Evolutionary conservation across 169 alveolate species (phyloP).

Genomic region (Plasmodium fragile): DNA sequence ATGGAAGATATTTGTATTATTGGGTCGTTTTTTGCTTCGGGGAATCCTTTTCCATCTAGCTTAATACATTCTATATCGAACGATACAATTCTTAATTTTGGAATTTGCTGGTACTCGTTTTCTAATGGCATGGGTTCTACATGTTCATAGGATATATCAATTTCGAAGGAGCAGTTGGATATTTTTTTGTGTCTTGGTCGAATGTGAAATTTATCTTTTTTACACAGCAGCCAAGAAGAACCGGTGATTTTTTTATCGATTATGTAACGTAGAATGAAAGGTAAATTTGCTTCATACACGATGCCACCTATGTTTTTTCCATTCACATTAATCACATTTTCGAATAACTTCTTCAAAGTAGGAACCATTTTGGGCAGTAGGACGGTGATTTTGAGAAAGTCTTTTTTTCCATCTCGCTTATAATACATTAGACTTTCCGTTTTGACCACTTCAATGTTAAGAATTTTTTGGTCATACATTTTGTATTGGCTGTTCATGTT

Average conservation of each 20-base stretch:
- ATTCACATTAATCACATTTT: conserved; percentile 81
- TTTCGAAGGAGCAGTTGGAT: conserved; percentile 80
- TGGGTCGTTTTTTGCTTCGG: conserved; percentile 95
- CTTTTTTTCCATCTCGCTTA: conserved; percentile 79
- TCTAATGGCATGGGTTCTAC: conserved; percentile 83
- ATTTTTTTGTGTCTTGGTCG: conserved; percentile 39
- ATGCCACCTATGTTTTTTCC: conserved; percentile 76
- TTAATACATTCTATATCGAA: conserved; percentile 92
- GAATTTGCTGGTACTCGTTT: conserved; percentile 48
- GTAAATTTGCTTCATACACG: conserved; percentile 96
- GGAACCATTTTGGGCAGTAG: conserved; percentile 90
- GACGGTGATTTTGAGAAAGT: conserved; percentile 88
- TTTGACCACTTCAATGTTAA: conserved; percentile 78
- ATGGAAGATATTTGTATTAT: conserved; percentile 97
- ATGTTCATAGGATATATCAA: conserved; percentile 81
- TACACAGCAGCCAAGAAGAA: conserved; percentile 94
- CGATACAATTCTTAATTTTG: conserved; percentile 30
- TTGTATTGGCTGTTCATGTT: conserved; percentile 79
- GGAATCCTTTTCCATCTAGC: conserved; percentile 95
- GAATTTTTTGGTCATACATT: conserved; percentile 79
- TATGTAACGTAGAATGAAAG: conserved; percentile 96
- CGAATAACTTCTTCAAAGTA: conserved; percentile 86
- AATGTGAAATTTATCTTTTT: conserved; percentile 73
- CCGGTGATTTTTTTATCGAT: conserved; percentile 96
- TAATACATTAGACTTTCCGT: conserved; percentile 86